Conservation (phyloP, 2,329 filamentous ascomycete genomes). For the Trichophyton rubrum region DNA sequence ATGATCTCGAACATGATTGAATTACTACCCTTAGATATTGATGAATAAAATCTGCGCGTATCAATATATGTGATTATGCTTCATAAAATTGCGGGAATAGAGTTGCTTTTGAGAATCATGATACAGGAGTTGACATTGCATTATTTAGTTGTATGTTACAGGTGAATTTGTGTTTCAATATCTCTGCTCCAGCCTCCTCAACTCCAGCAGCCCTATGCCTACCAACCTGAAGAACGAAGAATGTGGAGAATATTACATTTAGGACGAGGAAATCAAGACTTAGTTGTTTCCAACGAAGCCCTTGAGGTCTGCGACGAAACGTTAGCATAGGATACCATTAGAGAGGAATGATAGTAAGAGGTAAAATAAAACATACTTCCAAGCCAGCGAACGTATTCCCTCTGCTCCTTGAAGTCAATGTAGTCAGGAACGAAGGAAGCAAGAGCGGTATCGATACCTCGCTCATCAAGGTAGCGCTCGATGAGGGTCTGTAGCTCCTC, state of each 20-base stretch:
- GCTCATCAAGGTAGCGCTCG: constrained; percentile 89
- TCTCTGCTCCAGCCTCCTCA: background rate
- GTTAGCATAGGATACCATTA: background rate
- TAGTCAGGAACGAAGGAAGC: constrained; percentile 90
- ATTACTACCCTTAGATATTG: too few relatives aligned
- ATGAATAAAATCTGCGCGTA: background rate
- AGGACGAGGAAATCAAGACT: background rate
- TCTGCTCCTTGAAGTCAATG: constrained; percentile 97
- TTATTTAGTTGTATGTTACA: constrained; percentile 3
- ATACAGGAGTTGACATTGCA: background rate
- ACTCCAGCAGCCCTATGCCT: constrained; percentile 1
- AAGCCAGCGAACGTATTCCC: constrained; percentile 88
- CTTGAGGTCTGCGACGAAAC: constrained; percentile 54
- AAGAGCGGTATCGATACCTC: constrained; percentile 74
- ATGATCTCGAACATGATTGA: background rate
- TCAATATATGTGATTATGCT: background rate
- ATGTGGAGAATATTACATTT: background rate
- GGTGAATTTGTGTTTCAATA: constrained; percentile 3
- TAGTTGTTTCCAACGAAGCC: constrained; percentile 52
- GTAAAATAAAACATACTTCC: constrained; percentile 40
- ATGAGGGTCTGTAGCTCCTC: constrained; percentile 87
- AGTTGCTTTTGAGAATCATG: background rate
- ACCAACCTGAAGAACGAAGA: background rate
- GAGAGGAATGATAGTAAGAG: background rate
- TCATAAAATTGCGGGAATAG: background rate